Evolutionary conservation across 768 basidiomycete species (phyloP), one percentile per base, ranked within the genome.

Genomic region (Tricholoma hemisulphureum): DNA sequence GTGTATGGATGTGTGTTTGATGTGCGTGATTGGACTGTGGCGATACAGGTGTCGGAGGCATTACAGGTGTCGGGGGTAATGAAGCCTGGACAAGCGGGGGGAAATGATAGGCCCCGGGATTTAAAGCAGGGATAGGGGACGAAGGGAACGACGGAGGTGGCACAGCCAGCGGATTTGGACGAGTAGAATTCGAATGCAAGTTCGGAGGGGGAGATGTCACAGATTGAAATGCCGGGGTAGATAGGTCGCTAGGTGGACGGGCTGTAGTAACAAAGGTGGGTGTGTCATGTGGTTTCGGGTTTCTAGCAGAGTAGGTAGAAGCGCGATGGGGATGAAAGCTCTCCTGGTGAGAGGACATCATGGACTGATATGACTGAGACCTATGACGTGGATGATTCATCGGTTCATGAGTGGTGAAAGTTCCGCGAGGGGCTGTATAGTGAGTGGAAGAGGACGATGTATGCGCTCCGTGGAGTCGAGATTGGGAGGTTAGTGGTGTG

Each of bases 281-380:
- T 21, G 43, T 43, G 16, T 26, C 55, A 37, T 56, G 53, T 2
- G 54, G 48, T 24, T 32, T 58, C 16, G 57, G 41, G 31, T 46
- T 55, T 11, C 55, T 56, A 9, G 41, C 34, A 11, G 56, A 13
- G 10, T 55, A 55, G 10, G 54, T 62, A 8, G 58, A 52, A 24
- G 62, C 45, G 18, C 58, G 59, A 49, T 63, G 58, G 11, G 28
- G 48, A n/a, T 9, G 35, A 23, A 48, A 46, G 46, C 28, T 51
- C 10, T 50, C 53, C 46, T 52, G 28, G 5, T 45, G 11, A 4
- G 55, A 20, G 16, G 53, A 16, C 13, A 46, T 32, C 10, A 46
- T n/a, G 20, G 55, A 41, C 10, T 58, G 57, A 43, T 59, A 51
- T 1, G 62, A 58, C n/a, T 56, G 62, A 18, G 60, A 32, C 37